Base-by-base conservation (phyloP, 1,284 basidiomycete species). In the Fomes fomentarius region DNA sequence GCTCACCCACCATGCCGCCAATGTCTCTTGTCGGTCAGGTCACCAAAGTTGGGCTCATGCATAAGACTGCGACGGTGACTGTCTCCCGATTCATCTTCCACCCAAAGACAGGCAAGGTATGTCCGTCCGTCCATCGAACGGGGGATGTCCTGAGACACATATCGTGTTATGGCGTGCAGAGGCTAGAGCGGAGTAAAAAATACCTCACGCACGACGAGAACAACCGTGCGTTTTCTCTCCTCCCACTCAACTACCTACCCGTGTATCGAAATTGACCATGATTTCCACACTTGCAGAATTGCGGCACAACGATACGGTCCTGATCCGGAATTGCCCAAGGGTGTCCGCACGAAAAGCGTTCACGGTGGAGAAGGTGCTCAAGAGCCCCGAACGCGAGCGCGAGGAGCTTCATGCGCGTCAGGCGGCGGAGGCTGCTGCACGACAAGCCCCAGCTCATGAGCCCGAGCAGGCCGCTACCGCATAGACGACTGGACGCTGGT, bases 41-140 rank as follows among this genome's bases (percentile, higher is more conserved):
- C 24, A 87, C 87, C 22, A 91, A 89, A 70, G 85, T 81, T 17
- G 89, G 90, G 12, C 82, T 76, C 63, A 93, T 93, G 90, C 78
- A 84, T 54, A 92, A 92, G 67, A 93, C 90, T 0, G 90, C 81
- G 15, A 93, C 91, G 0, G 89, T 93, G 38, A 85, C 85, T 1
- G 88, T 93, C 15, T 84, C 87, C 24, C 81, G 90, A 53, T 83
- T 77, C 74, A 75, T 86, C 37, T 71, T 82, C 22, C 89, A 93
- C 66, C 80, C 81, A 57, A 65, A 82, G 43, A 91, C 89, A 8
- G 82, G 85, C 63, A 93, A 93, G 79, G 89, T 91, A 59, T 60
- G 78, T 69, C 41, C 30, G n/a, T 15, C 10, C 24, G 43, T 26
- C 15, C 14, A 1, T 22, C 28, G 17, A 1, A 17, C 2, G 17